phyloP scores from a whole-genome alignment of 2,329 filamentous ascomycete genomes.

The Lizonia empirigonia region DNA sequence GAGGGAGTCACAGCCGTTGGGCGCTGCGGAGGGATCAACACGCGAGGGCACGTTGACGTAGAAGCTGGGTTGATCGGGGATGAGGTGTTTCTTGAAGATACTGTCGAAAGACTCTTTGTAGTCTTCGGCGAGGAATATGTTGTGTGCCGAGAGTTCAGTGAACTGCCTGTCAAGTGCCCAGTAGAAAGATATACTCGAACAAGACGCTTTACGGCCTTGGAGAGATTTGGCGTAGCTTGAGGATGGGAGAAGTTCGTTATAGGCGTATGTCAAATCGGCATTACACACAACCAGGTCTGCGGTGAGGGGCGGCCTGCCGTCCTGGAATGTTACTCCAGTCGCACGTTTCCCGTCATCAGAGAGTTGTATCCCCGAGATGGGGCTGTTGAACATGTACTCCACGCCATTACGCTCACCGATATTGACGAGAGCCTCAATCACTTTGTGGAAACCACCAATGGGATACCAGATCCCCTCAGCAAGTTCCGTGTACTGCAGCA shows the following conservation, averaged over 20 bases:
- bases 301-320: constrained; percentile 59
- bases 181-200: constrained; percentile 78
- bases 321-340: constrained; percentile 64
- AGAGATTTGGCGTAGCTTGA: constrained; percentile 52
- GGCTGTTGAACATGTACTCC: constrained; percentile 64
- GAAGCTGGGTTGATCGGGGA: constrained; percentile 73
- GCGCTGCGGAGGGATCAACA: constrained; percentile 71
- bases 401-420: constrained; percentile 68
- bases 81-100: constrained; percentile 72
- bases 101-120: constrained; percentile 76
- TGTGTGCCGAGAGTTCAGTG: constrained; percentile 70
- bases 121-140: constrained; percentile 77
- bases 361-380: constrained; percentile 63
- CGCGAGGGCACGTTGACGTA: constrained; percentile 78
- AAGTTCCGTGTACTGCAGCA: constrained; percentile 76
- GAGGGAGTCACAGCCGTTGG: constrained; percentile 66
- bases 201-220: constrained; percentile 63
- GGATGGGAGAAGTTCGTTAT: constrained; percentile 69
- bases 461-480: constrained; percentile 80
- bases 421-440: constrained; percentile 66
- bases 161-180: constrained; percentile 69
- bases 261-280: constrained; percentile 75
- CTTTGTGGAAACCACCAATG: constrained; percentile 69
- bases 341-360: constrained; percentile 59
- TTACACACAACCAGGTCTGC: constrained; percentile 74